These are phyloP conservation scores for Epichloe baconii DNA, from an alignment of 2,329 filamentous ascomycete genomes.

Conservation along the genomic window DNA sequence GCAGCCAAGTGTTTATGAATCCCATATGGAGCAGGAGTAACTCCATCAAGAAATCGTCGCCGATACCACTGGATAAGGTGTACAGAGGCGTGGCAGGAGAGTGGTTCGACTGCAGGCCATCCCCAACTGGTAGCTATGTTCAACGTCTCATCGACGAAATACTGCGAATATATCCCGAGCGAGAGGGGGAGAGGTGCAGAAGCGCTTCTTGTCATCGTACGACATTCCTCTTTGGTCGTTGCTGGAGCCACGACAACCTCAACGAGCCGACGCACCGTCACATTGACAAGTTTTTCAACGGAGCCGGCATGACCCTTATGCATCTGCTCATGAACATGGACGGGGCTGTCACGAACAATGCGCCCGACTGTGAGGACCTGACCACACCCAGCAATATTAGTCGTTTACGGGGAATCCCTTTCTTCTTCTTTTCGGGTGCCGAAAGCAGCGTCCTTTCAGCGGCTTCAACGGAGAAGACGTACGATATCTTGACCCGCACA, in stretches of 20 bases:
- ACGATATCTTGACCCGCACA: conserved; percentile 36
- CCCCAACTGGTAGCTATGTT: conserved; percentile 27
- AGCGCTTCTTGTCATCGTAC: conserved; percentile 48
- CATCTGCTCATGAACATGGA: conserved; percentile 41
- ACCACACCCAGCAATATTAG: conserved; percentile 36
- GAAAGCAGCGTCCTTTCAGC: conserved; percentile 45
- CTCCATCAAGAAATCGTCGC: conserved; percentile 39
- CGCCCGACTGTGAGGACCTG: conserved; percentile 31
- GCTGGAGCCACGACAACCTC: conserved; percentile 51
- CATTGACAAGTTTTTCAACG: conserved; percentile 48
- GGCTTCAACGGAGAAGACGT: conserved; percentile 38
- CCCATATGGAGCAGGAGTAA: conserved; percentile 44
- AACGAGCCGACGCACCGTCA: conserved; percentile 52
- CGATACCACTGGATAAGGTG: conserved; percentile 34
- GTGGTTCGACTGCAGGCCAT: conserved; percentile 42
- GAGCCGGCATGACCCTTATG: conserved; percentile 46
- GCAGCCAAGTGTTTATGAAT: conserved; percentile 51
- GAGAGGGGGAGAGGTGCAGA: conserved; percentile 43
- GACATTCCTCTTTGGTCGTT: conserved; percentile 45
- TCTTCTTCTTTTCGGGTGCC: conserved; percentile 41
- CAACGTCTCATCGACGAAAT: conserved; percentile 41
- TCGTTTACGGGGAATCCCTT: conserved; percentile 37
- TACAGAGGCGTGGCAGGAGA: conserved; percentile 35
- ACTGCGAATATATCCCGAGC: conserved; percentile 44
- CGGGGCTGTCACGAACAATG: conserved; percentile 40